Percentiles rank a stretch among this genome's conserved stretches.
These are phyloP conservation scores for Cyberlindnera nakhonratchasimensis DNA, from an alignment of 805 yeast genomes.

Conservation along the genomic window DNA sequence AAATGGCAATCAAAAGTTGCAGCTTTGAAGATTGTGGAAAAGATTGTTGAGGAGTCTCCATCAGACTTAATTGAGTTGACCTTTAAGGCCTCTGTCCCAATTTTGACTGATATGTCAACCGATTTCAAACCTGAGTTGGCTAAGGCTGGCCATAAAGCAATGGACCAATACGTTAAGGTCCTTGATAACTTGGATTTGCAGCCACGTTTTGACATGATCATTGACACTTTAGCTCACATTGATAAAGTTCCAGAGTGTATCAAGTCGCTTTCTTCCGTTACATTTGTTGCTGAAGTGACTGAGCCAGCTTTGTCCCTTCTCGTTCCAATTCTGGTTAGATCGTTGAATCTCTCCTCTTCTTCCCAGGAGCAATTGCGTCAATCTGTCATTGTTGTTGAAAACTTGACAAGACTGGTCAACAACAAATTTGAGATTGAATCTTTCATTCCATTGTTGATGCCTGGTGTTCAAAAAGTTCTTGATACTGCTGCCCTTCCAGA, in stretches of 20 bases:
- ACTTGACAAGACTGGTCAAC: constrained; percentile 91
- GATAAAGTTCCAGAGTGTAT: constrained; percentile 84
- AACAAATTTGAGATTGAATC: constrained; percentile 87
- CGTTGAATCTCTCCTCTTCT: constrained; percentile 75
- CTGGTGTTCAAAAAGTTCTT: constrained; percentile 88
- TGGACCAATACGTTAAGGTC: constrained; percentile 69
- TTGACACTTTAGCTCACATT: constrained; percentile 89
- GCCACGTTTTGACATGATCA: constrained; percentile 79
- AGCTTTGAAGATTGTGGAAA: constrained; percentile 71
- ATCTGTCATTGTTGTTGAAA: constrained; percentile 93
- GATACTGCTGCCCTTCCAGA: constrained; percentile 93
- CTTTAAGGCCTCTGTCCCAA: constrained; percentile 77
- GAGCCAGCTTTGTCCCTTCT: constrained; percentile 89
- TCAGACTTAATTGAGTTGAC: constrained; percentile 80
- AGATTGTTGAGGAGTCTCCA: constrained; percentile 73
- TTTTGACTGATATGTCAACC: constrained; percentile 83
- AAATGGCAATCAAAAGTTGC: constrained; percentile 91
- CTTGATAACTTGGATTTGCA: constrained; percentile 90
- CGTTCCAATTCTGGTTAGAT: constrained; percentile 89
- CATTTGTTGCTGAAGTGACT: constrained; percentile 97
- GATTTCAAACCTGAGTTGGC: constrained; percentile 97
- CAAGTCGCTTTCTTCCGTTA: constrained; percentile 84
- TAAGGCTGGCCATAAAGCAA: constrained; percentile 70
- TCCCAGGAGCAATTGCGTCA: constrained; percentile 96
- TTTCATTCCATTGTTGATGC: constrained; percentile 80